Evolutionary conservation across 2,329 filamentous ascomycete genomes (phyloP).

Genomic region (Trichoderma aggressivum): DNA sequence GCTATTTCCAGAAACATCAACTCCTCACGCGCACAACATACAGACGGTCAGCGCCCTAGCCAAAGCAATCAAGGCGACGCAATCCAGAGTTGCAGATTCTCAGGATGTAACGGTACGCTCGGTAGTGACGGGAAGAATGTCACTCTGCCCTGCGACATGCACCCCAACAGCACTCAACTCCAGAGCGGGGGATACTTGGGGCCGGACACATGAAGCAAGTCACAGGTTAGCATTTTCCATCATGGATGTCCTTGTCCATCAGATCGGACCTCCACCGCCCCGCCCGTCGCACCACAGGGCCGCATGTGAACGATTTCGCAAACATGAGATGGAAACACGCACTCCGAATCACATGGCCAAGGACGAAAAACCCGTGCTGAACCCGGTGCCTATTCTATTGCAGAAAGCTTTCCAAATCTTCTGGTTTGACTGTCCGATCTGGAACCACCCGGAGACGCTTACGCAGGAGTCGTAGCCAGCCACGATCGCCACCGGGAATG

Average conservation of each 20-base stretch:
- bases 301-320: background rate
- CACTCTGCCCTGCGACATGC: background rate
- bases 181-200: background rate
- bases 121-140: constrained; percentile 11
- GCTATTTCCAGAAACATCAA: background rate
- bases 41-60: background rate
- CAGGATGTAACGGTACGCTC: constrained; percentile 9
- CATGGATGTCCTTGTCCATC: background rate
- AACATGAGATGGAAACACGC: background rate
- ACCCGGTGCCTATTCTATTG: background rate
- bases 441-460: background rate
- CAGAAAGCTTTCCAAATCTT: background rate
- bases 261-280: background rate
- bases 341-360: background rate
- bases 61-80: background rate
- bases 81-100: background rate
- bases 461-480: background rate
- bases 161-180: background rate
- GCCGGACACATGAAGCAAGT: background rate
- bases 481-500: constrained; percentile 9
- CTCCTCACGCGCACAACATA: background rate
- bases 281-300: background rate
- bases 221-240: background rate
- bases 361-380: background rate
- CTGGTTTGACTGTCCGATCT: background rate